Conservation (phyloP, 2,329 filamentous ascomycete species). For the Colletotrichum lini region DNA sequence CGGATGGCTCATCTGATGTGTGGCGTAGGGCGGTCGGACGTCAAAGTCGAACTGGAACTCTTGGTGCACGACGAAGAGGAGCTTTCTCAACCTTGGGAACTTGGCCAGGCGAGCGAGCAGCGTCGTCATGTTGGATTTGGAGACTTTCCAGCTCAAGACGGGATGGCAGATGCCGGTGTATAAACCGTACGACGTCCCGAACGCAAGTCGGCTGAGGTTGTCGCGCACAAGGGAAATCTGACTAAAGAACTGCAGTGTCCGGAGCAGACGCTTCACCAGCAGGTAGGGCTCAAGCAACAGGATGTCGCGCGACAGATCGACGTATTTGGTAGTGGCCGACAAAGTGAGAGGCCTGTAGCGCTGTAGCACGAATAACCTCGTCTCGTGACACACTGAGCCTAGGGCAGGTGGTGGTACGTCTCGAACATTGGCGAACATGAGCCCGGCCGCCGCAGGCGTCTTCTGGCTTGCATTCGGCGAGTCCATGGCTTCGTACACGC, state of each 20-base stretch:
- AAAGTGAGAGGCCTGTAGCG: constrained; percentile 61
- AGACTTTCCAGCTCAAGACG: constrained; percentile 60
- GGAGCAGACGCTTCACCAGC: constrained; percentile 62
- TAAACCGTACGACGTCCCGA: constrained; percentile 63
- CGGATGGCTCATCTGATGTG: constrained; percentile 31
- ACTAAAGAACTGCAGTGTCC: constrained; percentile 61
- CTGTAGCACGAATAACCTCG: constrained; percentile 58
- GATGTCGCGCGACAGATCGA: constrained; percentile 62
- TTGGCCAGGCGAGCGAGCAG: constrained; percentile 58
- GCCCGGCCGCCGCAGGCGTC: constrained; percentile 56
- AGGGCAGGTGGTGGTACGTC: constrained; percentile 61
- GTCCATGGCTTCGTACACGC: constrained; percentile 64
- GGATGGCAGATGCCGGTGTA: constrained; percentile 62
- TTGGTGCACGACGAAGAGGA: constrained; percentile 63
- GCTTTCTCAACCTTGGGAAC: constrained; percentile 56
- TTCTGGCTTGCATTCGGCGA: constrained; percentile 58
- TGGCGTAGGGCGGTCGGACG: constrained; percentile 47
- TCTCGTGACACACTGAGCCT: constrained; percentile 60
- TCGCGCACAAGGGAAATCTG: constrained; percentile 61
- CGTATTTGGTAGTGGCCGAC: constrained; percentile 61
- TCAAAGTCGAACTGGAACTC: constrained; percentile 63
- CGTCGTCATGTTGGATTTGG: constrained; percentile 60
- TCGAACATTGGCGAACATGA: constrained; percentile 63
- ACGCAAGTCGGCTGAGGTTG: constrained; percentile 56
- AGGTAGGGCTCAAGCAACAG: constrained; percentile 64